These are phyloP conservation scores for Apophysomyces variabilis DNA, from an alignment of 371 early-diverging fungal species.

Conservation along the genomic window DNA sequence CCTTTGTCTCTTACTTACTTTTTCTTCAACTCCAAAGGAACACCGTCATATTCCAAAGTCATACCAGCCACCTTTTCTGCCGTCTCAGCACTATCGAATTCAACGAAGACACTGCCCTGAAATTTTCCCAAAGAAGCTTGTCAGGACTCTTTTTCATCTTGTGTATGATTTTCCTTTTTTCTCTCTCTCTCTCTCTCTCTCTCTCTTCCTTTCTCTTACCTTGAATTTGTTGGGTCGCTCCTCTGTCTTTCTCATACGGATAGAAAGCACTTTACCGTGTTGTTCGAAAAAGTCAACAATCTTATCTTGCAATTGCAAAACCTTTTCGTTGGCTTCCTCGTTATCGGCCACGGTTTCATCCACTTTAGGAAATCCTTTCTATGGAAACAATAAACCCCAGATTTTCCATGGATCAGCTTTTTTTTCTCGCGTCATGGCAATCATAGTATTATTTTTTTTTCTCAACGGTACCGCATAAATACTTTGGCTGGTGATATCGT, in stretches of 20 bases:
- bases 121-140: background rate
- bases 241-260: constrained; percentile 67
- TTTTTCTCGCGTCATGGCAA: no score
- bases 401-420: background rate
- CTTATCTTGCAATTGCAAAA: constrained; percentile 60
- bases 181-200: background rate
- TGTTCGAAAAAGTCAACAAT: constrained; percentile 59
- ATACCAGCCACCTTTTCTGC: constrained; percentile 57
- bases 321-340: constrained; percentile 36
- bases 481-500: constrained; percentile 52
- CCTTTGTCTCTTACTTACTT: constrained; percentile 45
- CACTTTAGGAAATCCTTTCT: constrained; percentile 64
- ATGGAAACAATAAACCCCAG: background rate
- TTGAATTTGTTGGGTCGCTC: constrained; percentile 52
- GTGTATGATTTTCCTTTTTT: no score
- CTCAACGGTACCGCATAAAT: constrained; percentile 57
- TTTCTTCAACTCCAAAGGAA: constrained; percentile 52
- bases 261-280: constrained; percentile 55
- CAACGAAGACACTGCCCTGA: constrained; percentile 67
- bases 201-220: background rate
- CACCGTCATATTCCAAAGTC: constrained; percentile 57
- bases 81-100: constrained; percentile 57
- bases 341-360: constrained; percentile 25
- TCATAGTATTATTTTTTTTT: background rate
- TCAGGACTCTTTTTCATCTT: no score